Conservation (phyloP, 1,284 basidiomycete species). For the Naganishia sp. region DNA sequence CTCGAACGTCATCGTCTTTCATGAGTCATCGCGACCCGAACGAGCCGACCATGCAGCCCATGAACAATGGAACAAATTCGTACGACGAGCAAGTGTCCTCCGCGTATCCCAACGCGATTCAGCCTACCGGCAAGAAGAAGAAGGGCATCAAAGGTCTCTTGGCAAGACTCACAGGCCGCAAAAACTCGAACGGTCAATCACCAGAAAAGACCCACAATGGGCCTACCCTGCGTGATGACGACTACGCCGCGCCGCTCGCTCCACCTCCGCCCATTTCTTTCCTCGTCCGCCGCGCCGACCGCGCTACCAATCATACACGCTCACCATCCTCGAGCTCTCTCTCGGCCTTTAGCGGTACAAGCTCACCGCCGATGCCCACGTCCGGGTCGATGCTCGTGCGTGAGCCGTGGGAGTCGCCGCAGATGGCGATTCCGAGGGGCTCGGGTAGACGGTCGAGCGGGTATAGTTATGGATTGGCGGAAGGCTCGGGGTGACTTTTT, state of each 20-base stretch:
- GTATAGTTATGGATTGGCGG: neutral
- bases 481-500: neutral
- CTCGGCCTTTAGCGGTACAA: conserved; percentile 33
- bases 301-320: conserved; percentile 36
- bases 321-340: conserved; percentile 44
- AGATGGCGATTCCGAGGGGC: neutral
- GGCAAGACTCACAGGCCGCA: conserved; percentile 61
- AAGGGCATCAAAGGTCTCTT: conserved; percentile 80
- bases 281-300: conserved; percentile 64
- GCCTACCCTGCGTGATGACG: conserved; percentile 30
- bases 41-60: conserved; percentile 27
- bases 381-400: conserved; percentile 6
- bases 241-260: conserved; percentile 61
- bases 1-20: conserved; percentile 39
- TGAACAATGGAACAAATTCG: neutral
- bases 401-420: neutral
- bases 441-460: neutral
- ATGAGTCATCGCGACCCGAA: conserved; percentile 8
- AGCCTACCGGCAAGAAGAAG: conserved; percentile 59
- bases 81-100: neutral
- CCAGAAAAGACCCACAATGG: neutral
- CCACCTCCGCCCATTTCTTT: conserved; percentile 83
- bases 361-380: conserved; percentile 16
- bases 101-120: conserved; percentile 10
- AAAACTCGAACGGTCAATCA: conserved; percentile 37